Evolutionary conservation across 192 early-diverging fungal species (phyloP).

Genomic region (Anaeromyces robustus): DNA sequence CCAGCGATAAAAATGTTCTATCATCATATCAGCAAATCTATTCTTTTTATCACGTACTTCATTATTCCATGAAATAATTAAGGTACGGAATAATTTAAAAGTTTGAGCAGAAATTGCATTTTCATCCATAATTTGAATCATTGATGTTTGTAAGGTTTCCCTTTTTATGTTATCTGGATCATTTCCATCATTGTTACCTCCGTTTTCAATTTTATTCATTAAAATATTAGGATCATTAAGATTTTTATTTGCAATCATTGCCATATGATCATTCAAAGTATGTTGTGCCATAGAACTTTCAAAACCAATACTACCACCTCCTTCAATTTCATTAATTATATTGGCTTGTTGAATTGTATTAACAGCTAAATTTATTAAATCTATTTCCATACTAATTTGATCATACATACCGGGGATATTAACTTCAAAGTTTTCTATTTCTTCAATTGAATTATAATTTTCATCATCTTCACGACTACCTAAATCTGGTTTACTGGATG

Average conservation of each 20-base stretch:
- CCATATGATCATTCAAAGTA: slow-evolving; percentile 45
- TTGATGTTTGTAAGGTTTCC: background rate
- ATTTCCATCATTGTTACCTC: too few species aligned
- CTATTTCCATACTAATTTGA: slow-evolving; percentile 72
- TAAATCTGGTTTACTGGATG: slow-evolving; percentile 60
- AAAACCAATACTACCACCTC: slow-evolving; percentile 19
- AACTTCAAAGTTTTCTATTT: slow-evolving; percentile 50
- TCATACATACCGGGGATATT: slow-evolving; percentile 60
- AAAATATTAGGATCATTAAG: slow-evolving; percentile 20
- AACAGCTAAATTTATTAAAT: slow-evolving; percentile 60
- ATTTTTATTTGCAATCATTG: slow-evolving; percentile 18
- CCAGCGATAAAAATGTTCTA: slow-evolving; percentile 81
- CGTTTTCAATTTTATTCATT: slow-evolving; percentile 9
- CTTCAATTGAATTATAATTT: slow-evolving; percentile 27
- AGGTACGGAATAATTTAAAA: slow-evolving; percentile 56
- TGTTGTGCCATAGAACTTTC: slow-evolving; percentile 19
- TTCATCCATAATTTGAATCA: slow-evolving; percentile 9
- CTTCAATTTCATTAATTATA: slow-evolving; percentile 67
- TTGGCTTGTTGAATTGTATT: slow-evolving; percentile 66
- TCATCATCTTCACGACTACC: slow-evolving; percentile 77
- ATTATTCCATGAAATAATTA: slow-evolving; percentile 67
- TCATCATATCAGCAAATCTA: slow-evolving; percentile 48
- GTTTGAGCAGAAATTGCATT: slow-evolving; percentile 24
- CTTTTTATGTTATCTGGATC: too few species aligned
- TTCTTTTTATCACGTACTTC: slow-evolving; percentile 46